Evolutionary conservation across 2,329 filamentous ascomycete species (phyloP), one percentile per base, ranked within the genome.

Genomic region (Trichophyton mentagrophytes): DNA sequence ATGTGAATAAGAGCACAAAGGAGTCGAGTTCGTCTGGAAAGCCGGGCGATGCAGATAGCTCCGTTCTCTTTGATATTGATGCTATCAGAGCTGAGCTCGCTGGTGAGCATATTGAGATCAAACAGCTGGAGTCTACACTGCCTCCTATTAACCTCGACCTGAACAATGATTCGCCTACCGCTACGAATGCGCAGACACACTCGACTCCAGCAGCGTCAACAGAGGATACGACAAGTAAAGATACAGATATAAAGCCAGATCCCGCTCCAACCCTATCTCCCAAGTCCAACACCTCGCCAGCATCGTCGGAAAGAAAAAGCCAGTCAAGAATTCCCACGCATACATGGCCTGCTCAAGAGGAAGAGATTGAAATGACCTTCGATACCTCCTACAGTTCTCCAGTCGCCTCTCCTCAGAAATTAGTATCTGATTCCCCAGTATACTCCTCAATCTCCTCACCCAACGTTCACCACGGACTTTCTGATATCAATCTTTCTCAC

Each of bases 31-130:
- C 65, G 27, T 60, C 65, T 15, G 67, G 65, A 57, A 66, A 64
- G 42, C 71, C 72, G 20, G 65, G 70, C 33, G 67, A 70, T 15
- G 65, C 68, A 5, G 71, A 74, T 15, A 72, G 72, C 20, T 77
- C 78, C 38, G 87, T 97, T 7, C 79, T 99, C 53, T 99, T 99
- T 68, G 93, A 99, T 68, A 84, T 99, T 55, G 93, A 99, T 68
- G 93, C 93, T 11, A 97, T 99, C 65, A 82, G 89, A 57, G 86
- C 89, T 8, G 89, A 95, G 68, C 78, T 99, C 38, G 89, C 89
- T 30, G 83, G 82, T 57, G 87, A 92, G 64, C 79, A 80, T 49
- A 81, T 82, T 25, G 80, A 85, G 71, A 84, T 95, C 65, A 86
- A 85, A 69, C 89, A 97, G 74, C 82, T 96, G 62, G 82, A 93